Evolutionary conservation across 148 eudicot species (phyloP).

Genomic region (Silene uniflora): DNA sequence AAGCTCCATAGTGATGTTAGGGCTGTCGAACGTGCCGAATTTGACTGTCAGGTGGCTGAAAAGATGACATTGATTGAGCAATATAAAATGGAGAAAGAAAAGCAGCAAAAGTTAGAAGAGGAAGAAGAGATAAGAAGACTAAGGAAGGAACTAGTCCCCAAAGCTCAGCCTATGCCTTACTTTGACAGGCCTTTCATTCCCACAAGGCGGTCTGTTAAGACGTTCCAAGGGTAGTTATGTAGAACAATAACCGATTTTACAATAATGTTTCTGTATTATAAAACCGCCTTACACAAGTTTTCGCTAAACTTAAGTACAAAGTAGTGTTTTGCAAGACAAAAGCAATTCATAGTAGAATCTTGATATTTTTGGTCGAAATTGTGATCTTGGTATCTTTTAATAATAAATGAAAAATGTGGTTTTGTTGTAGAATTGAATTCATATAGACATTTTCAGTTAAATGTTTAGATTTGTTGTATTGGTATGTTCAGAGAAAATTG

Average conservation of each 20-base stretch:
- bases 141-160: constrained; percentile 82
- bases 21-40: constrained; percentile 86
- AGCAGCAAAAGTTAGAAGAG: constrained; percentile 76
- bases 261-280: no score
- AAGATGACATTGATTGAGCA: constrained; percentile 60
- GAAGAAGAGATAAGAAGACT: constrained; percentile 81
- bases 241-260: no score
- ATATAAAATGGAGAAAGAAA: constrained; percentile 64
- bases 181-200: constrained; percentile 91
- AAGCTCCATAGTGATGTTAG: constrained; percentile 74
- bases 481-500: constrained; percentile 57
- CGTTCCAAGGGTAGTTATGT: no score
- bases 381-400: no score
- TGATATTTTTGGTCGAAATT: no score
- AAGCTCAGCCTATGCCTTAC: constrained; percentile 98
- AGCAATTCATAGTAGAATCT: no score
- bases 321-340: no score
- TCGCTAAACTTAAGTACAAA: no score
- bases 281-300: no score
- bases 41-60: constrained; percentile 74
- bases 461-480: neutral
- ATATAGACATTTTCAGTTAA: no score
- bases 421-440: no score
- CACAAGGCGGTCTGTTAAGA: constrained; percentile 34
- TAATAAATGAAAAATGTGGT: no score